phyloP scores from a whole-genome alignment of 768 basidiomycete genomes.

The Leccinum olivaceopallidum region DNA sequence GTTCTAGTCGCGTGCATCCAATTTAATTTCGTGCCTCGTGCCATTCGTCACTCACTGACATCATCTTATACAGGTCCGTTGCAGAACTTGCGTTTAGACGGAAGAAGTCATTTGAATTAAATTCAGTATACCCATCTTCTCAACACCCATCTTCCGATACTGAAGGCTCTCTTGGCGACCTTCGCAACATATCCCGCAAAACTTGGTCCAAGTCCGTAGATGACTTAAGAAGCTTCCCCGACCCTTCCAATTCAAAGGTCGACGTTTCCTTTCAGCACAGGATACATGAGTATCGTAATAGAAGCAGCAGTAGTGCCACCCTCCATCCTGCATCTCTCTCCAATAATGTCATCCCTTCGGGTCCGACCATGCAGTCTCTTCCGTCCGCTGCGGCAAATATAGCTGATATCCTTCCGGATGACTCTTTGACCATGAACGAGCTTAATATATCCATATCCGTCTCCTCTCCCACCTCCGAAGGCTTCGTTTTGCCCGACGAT shows the following conservation, averaged over 20 bases:
- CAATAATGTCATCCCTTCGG: conserved; percentile 28
- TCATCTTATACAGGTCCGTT: conserved; percentile 51
- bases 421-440: conserved; percentile 22
- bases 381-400: conserved; percentile 33
- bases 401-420: conserved; percentile 24
- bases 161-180: conserved; percentile 55
- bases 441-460: conserved; percentile 48
- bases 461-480: conserved; percentile 44
- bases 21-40: conserved; percentile 10
- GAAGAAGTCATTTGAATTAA: conserved; percentile 46
- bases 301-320: conserved; percentile 58
- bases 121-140: conserved; percentile 33
- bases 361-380: conserved; percentile 42
- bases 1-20: conserved; percentile 8
- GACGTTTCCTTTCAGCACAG: conserved; percentile 57
- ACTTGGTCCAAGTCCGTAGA: conserved; percentile 82
- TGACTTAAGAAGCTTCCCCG: conserved; percentile 62
- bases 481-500: conserved; percentile 33
- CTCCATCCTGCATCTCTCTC: conserved; percentile 39
- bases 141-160: conserved; percentile 31
- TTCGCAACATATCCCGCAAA: conserved; percentile 67
- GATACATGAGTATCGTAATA: conserved; percentile 64
- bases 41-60: conserved; percentile 20
- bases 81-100: conserved; percentile 56
- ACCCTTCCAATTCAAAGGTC: conserved; percentile 35